Conservation (phyloP, 345 rosid species). For the Psidium friedrichsthalianum region DNA sequence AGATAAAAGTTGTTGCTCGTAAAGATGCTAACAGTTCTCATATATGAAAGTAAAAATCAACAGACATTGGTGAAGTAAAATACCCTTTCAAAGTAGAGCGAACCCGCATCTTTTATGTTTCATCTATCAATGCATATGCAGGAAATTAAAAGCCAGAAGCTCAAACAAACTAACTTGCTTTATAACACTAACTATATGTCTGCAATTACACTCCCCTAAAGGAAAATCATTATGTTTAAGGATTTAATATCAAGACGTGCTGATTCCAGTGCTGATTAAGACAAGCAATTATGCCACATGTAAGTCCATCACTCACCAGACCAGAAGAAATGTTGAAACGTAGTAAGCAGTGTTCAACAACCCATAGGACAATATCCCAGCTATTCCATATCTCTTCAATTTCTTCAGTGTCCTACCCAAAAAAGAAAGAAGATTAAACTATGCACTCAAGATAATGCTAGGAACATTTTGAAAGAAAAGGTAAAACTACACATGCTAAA, state of each 20-base stretch:
- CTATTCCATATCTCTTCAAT: constrained; percentile 70
- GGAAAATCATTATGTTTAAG: not conserved
- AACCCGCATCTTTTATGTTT: not conserved
- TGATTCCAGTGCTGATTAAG: not conserved
- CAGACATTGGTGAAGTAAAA: not conserved
- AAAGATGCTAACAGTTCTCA: not conserved
- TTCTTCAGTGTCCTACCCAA: constrained; percentile 45
- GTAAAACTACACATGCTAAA: not conserved
- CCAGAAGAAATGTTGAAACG: constrained; percentile 59
- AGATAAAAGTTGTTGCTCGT: not conserved
- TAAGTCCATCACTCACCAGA: constrained; percentile 48
- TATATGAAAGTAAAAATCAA: not conserved
- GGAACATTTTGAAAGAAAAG: not conserved
- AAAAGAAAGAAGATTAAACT: not conserved
- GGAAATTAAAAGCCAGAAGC: not conserved
- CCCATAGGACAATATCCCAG: constrained; percentile 81
- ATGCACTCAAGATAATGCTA: not conserved
- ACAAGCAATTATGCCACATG: not conserved
- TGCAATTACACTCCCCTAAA: not conserved
- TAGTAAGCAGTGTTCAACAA: constrained; percentile 74
- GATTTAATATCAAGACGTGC: not conserved
- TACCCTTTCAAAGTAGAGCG: not conserved
- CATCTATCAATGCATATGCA: not conserved
- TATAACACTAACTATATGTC: not conserved
- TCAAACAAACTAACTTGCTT: not conserved